These are phyloP conservation scores for Gastrolobium bilobum DNA, from an alignment of 306 rosid genomes.

Conservation along the genomic window DNA sequence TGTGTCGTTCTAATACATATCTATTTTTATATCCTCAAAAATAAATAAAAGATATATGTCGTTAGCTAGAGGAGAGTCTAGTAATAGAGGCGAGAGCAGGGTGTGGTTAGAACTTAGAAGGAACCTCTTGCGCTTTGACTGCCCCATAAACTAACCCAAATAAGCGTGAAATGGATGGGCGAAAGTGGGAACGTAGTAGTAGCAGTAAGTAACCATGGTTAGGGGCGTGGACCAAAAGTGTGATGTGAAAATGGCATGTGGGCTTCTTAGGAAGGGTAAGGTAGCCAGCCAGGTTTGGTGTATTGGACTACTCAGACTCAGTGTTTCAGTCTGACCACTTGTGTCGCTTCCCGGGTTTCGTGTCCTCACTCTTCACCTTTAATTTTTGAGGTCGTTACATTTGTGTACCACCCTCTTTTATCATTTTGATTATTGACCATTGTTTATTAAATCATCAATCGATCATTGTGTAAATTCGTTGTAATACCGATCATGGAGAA, in stretches of 20 bases:
- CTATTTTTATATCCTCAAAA: background rate
- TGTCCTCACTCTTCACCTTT: slow-evolving; percentile 26
- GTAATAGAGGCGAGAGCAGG: too few relatives aligned
- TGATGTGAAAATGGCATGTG: slow-evolving; percentile 30
- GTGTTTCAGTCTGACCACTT: slow-evolving; percentile 63
- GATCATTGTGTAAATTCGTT: too few relatives aligned
- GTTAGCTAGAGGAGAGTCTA: too few relatives aligned
- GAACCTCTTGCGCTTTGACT: background rate
- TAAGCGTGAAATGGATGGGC: background rate
- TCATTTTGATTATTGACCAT: background rate
- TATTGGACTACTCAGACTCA: slow-evolving; percentile 45
- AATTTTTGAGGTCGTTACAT: slow-evolving; percentile 35
- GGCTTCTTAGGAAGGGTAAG: background rate
- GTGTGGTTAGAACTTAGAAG: too few relatives aligned
- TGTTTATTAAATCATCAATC: background rate
- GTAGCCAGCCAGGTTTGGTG: slow-evolving; percentile 44
- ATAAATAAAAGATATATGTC: background rate
- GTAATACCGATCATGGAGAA: too few relatives aligned
- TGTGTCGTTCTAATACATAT: background rate
- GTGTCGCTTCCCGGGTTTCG: slow-evolving; percentile 63
- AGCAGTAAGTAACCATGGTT: slow-evolving; percentile 55
- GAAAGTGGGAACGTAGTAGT: background rate
- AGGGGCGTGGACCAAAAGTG: slow-evolving; percentile 28
- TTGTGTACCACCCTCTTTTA: background rate
- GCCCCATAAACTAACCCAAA: too few relatives aligned